A percentile compares a stretch with the other conserved stretches of the same genome.
Conservation (phyloP, 768 basidiomycete species). For the Artomyces pyxidatus region DNA sequence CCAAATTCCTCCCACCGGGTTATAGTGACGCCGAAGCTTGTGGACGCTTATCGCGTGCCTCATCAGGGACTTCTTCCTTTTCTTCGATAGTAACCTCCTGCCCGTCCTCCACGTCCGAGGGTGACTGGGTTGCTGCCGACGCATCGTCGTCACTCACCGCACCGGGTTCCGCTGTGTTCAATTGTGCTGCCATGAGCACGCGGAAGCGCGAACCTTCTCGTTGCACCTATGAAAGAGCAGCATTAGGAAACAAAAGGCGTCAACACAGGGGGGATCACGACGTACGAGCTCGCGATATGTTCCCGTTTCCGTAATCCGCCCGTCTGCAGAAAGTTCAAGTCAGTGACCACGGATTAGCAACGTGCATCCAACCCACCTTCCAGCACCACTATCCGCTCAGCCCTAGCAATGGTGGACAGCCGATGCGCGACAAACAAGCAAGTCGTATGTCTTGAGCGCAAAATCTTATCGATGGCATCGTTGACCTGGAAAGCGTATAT, state of each 20-base stretch:
- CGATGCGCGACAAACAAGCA: constrained; percentile 88
- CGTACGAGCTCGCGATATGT: constrained; percentile 70
- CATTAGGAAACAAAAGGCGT: neutral
- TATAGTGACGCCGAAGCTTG: too few species aligned
- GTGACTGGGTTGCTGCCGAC: too few species aligned
- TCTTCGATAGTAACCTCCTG: too few species aligned
- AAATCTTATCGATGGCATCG: constrained; percentile 83
- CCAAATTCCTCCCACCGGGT: too few species aligned
- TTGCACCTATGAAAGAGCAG: constrained; percentile 38
- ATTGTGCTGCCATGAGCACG: constrained; percentile 82
- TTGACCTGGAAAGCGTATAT: constrained; percentile 47
- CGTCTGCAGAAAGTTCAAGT: constrained; percentile 35
- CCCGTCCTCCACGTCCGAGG: too few species aligned
- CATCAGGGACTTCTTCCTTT: too few species aligned
- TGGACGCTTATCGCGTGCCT: too few species aligned
- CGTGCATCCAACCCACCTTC: constrained; percentile 45
- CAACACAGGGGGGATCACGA: constrained; percentile 3
- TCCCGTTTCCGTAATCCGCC: constrained; percentile 75
- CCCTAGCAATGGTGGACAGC: constrained; percentile 82
- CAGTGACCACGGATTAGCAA: neutral
- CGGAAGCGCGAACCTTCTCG: constrained; percentile 73
- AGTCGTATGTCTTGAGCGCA: constrained; percentile 71
- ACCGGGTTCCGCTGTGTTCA: constrained; percentile 38
- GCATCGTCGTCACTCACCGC: too few species aligned
- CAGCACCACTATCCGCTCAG: constrained; percentile 83